These are phyloP conservation scores for Trypanosomatidae sp. DNA, from an alignment of 208 protist genomes.

Conservation along the genomic window DNA sequence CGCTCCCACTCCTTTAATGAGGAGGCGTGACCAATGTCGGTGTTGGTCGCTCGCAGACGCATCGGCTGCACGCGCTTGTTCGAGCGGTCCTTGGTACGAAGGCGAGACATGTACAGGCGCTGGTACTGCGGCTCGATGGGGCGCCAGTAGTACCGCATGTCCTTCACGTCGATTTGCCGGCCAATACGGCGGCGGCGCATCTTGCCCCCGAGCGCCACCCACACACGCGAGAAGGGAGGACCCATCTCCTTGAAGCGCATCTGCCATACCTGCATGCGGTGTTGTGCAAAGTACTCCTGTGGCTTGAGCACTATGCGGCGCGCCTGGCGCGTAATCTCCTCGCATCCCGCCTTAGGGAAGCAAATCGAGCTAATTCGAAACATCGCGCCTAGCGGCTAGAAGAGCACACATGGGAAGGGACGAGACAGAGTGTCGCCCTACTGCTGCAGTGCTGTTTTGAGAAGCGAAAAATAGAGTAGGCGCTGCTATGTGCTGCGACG, in stretches of 20 bases:
- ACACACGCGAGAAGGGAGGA: slow-evolving; percentile 76
- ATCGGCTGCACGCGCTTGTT: slow-evolving; percentile 61
- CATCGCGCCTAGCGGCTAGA: slow-evolving; percentile 30
- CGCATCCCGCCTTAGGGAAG: slow-evolving; percentile 78
- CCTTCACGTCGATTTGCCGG: slow-evolving; percentile 87
- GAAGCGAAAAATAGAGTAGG: neutral
- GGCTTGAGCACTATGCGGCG: slow-evolving; percentile 74
- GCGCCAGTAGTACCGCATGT: slow-evolving; percentile 89
- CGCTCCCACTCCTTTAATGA: slow-evolving; percentile 75
- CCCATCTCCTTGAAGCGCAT: slow-evolving; percentile 92
- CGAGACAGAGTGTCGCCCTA: neutral
- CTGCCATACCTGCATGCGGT: slow-evolving; percentile 88
- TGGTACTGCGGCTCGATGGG: slow-evolving; percentile 92
- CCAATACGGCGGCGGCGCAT: slow-evolving; percentile 91
- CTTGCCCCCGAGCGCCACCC: slow-evolving; percentile 89
- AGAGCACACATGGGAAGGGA: slow-evolving; percentile 4
- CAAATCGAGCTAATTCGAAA: slow-evolving; percentile 43
- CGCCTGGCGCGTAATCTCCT: slow-evolving; percentile 78
- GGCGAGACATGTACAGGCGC: slow-evolving; percentile 87
- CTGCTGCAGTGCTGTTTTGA: neutral
- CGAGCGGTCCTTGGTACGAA: slow-evolving; percentile 65
- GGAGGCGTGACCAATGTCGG: slow-evolving; percentile 58
- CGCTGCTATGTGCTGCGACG: neutral
- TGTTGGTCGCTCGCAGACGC: slow-evolving; percentile 73
- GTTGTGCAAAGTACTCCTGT: slow-evolving; percentile 63